Percentiles rank a stretch among this genome's conserved stretches.
Evolutionary conservation across 2,329 filamentous ascomycete species (phyloP).

Genomic region (Stagonosporopsis tanaceti): DNA sequence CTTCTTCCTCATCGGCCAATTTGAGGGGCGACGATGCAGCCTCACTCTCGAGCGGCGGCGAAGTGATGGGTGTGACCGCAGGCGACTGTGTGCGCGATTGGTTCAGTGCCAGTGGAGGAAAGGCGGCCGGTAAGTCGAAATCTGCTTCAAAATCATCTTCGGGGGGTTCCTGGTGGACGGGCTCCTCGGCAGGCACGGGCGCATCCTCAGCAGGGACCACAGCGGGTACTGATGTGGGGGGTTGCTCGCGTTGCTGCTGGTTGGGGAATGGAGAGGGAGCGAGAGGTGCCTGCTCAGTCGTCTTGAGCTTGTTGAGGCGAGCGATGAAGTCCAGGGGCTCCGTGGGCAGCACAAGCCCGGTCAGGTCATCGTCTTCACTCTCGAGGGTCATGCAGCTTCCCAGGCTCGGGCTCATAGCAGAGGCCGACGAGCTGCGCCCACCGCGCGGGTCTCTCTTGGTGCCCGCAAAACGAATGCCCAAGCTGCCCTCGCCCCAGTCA

Average conservation of each 20-base stretch:
- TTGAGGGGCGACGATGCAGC: conserved; percentile 28
- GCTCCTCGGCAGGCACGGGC: conserved; percentile 17
- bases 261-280: conserved; percentile 30
- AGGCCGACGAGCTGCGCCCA: conserved; percentile 84
- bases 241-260: conserved; percentile 28
- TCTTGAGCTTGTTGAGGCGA: conserved; percentile 76
- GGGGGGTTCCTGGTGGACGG: conserved; percentile 13
- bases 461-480: conserved; percentile 89
- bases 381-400: conserved; percentile 90
- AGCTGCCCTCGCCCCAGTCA: conserved; percentile 91
- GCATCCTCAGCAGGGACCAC: conserved; percentile 26
- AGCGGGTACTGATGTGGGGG: conserved; percentile 43
- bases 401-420: conserved; percentile 89
- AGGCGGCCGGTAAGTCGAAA: conserved; percentile 21
- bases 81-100: conserved; percentile 19
- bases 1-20: conserved; percentile 62
- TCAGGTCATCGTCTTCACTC: conserved; percentile 91
- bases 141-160: conserved; percentile 22
- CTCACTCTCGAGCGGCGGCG: conserved; percentile 33
- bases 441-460: conserved; percentile 78
- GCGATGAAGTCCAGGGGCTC: conserved; percentile 85
- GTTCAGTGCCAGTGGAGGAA: conserved; percentile 14
- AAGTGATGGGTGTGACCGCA: conserved; percentile 25
- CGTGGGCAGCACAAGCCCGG: conserved; percentile 84
- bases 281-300: conserved; percentile 47